A percentile compares a stretch with the other conserved stretches of the same genome.
Evolutionary conservation across 1,139 yeast genomes (phyloP).

Genomic region (Yamadazyma blattariae): DNA sequence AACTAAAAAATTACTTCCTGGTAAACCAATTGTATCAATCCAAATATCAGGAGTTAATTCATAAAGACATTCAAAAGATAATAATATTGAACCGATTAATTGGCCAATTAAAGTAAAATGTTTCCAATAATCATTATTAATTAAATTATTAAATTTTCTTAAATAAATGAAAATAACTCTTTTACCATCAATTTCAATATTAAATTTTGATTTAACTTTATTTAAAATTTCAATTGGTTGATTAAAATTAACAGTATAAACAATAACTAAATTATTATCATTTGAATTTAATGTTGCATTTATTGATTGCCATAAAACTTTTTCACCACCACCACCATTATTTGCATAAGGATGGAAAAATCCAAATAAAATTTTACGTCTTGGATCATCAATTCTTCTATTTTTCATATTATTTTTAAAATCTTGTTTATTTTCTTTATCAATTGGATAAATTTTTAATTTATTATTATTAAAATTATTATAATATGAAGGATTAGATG

Average conservation of each 20-base stretch:
- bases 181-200: conserved; percentile 48
- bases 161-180: conserved; percentile 75
- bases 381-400: conserved; percentile 35
- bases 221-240: conserved; percentile 52
- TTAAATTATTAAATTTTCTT: conserved; percentile 52
- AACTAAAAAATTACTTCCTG: conserved; percentile 68
- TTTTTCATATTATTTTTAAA: conserved; percentile 32
- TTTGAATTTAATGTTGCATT: conserved; percentile 58
- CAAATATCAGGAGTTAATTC: conserved; percentile 83
- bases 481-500: conserved; percentile 46
- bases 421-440: conserved; percentile 21
- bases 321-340: conserved; percentile 98
- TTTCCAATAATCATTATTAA: conserved; percentile 75
- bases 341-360: conserved; percentile 95
- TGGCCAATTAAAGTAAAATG: conserved; percentile 83
- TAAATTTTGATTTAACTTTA: conserved; percentile 64
- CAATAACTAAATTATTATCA: conserved; percentile 55
- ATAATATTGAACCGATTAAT: conserved; percentile 70
- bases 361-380: conserved; percentile 57
- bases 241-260: conserved; percentile 72
- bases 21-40: conserved; percentile 93
- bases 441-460: conserved; percentile 32
- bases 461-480: conserved; percentile 43
- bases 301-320: conserved; percentile 94
- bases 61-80: conserved; percentile 69